phyloP scores from a whole-genome alignment of 352 stramenopile species.

The Phytophthora nicotianae region DNA sequence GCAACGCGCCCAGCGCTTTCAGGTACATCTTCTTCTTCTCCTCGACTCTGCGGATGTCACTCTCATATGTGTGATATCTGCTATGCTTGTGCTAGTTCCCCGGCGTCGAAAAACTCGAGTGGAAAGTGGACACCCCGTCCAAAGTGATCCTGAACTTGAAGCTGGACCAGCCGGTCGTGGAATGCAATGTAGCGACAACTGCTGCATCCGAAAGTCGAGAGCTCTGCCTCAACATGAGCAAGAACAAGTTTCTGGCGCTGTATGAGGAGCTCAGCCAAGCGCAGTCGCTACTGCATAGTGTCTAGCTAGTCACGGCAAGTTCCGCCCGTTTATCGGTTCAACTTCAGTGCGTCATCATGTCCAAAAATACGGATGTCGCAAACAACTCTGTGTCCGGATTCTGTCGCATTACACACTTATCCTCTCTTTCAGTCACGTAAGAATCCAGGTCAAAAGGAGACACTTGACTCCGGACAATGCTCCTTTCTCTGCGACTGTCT shows the following conservation, averaged over 20 bases:
- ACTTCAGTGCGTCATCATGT: slow-evolving; percentile 14
- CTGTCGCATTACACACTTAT: slow-evolving; percentile 17
- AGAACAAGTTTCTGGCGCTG: slow-evolving; percentile 41
- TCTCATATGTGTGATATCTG: neutral
- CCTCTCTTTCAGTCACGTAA: slow-evolving; percentile 11
- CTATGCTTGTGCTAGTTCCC: slow-evolving; percentile 31
- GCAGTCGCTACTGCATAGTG: slow-evolving; percentile 30
- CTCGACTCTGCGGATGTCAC: neutral
- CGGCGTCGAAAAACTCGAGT: slow-evolving; percentile 34
- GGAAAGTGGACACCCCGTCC: slow-evolving; percentile 19
- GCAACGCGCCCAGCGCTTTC: slow-evolving; percentile 39
- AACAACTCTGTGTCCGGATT: slow-evolving; percentile 3
- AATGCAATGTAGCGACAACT: slow-evolving; percentile 22
- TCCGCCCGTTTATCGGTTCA: slow-evolving; percentile 14
- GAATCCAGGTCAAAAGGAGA: slow-evolving; percentile 6
- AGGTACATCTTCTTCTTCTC: slow-evolving; percentile 29
- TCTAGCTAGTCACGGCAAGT: slow-evolving; percentile 8
- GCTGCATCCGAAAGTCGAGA: slow-evolving; percentile 1
- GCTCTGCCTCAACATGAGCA: slow-evolving; percentile 28
- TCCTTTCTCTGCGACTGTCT: slow-evolving; percentile 24
- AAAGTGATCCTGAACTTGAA: slow-evolving; percentile 35
- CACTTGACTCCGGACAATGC: slow-evolving; percentile 14
- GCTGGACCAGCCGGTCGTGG: slow-evolving; percentile 33
- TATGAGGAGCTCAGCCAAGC: slow-evolving; percentile 42
- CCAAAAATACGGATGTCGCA: slow-evolving; percentile 34